Evolutionary conservation across 2,329 filamentous ascomycete genomes (phyloP), one percentile per base, ranked within the genome.

Genomic region (Tolypocladium album): DNA sequence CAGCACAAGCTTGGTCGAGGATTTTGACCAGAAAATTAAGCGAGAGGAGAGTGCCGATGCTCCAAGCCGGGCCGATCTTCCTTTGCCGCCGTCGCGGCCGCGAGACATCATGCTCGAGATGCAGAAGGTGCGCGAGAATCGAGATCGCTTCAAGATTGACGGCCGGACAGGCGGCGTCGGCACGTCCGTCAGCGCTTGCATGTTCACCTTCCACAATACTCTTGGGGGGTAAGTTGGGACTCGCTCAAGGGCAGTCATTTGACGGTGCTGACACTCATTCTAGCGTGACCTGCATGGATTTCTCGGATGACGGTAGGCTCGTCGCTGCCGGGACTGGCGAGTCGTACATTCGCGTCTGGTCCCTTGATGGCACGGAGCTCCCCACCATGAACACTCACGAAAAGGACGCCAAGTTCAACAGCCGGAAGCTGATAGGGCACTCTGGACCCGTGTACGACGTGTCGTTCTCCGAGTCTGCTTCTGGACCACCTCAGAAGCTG

Each of bases 171-270:
- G 91, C 20, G 93, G 92, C 11, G 83, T 92, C 57, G 91, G 92
- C 17, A 85, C 91, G 59, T 87, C 87, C 34, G 81, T 97, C 61
- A 96, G 92, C 68, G 88, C 95, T 31, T 94, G 90, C 78, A 97
- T 97, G 89, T 97, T 95, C 72, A 99, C 94, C 0, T 96, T 97
- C 70, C 94, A 99, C 78, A 99, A 99, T 73, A 96, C 90, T 0
- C 87, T 92, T 64, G 92, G 96, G 73, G 89, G 86, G 90, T 92
- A 76, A 78, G 84, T 73, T 36, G n/a, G n/a, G 7, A 38, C 6
- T 22, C 31, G 20, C 31, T n/a, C 15, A 8, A 22, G 3, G 11
- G 3, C 17, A 55, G 11, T 34, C 20, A 12, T 22, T 20, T 13
- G 31, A 13, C 20, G 22, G 9, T 15, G 36, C 31, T 55, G 34